Base-by-base conservation (phyloP, 73 alveolate genomes). In the Paramecium caudatum region DNA sequence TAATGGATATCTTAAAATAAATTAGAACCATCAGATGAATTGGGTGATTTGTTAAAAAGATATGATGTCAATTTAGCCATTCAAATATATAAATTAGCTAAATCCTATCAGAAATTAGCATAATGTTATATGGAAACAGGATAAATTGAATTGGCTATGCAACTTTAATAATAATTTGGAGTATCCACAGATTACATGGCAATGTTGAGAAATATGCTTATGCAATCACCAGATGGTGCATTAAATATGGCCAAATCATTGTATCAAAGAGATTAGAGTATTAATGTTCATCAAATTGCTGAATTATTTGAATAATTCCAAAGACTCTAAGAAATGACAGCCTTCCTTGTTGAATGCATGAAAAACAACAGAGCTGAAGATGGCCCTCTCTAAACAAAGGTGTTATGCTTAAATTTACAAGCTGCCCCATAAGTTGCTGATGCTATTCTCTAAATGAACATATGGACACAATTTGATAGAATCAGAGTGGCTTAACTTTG, bases 371-470 rank as follows among this genome's bases (percentile, higher is more conserved):
- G 96, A 93, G 99, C 99, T 46, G 99, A 98, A 85, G 99, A 98
- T 91, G 99, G 98, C n/a, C 99, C 98, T 90, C 92, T 97, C 30
- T 98, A 98, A 93, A 98, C 99, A 46, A 98, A 95, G 90, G 97
- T 98, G 19, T 93, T 98, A 78, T 99, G 96, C 91, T 92, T 97
- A 82, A 98, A 98, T 88, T 90, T 98, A 63, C 82, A 91, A 91
- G 96, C 96, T 86, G 99, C 98, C 65, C 98, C 99, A 4, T 92
- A 95, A 78, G 99, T 98, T 39, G 99, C 99, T 82, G 98, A 97
- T 37, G 98, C 98, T 62, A 97, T 98, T 74, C 94, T 98, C 94
- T 95, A 97, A 82, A 92, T 97, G 91, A 92, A 95, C 68, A 96
- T 90, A 12, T 97, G 98, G 92, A 94, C 98, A 46, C 96, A 97